These are phyloP conservation scores for Aspergillus sp. DNA, from an alignment of 2,329 filamentous ascomycete genomes.

Conservation along the genomic window DNA sequence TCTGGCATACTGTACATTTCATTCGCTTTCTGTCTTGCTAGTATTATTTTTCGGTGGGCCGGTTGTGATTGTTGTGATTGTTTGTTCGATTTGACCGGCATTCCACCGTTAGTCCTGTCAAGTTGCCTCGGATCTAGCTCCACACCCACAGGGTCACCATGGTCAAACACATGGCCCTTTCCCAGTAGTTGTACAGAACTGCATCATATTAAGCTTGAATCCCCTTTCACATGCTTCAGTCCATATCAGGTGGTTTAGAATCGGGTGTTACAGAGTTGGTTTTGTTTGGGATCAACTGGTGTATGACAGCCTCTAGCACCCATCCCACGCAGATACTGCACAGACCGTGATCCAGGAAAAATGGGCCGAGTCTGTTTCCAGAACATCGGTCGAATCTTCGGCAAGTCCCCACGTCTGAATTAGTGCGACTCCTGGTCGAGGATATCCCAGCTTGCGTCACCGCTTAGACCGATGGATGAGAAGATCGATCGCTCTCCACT, in stretches of 20 bases:
- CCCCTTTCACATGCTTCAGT: neutral
- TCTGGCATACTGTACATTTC: no score
- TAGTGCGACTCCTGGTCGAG: neutral
- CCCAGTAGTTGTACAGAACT: neutral
- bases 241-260: neutral
- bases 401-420: neutral
- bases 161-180: neutral
- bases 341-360: neutral
- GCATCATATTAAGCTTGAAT: neutral
- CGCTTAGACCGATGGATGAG: slow-evolving; percentile 2
- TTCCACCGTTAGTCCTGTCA: no score
- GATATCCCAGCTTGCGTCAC: slow-evolving; percentile 5
- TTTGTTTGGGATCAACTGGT: neutral
- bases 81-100: no score
- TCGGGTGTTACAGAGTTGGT: neutral
- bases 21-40: no score
- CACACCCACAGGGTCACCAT: neutral
- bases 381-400: slow-evolving; percentile 3
- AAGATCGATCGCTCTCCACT: slow-evolving; percentile 9
- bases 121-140: no score
- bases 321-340: slow-evolving; percentile 1
- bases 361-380: slow-evolving; percentile 2
- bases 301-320: neutral
- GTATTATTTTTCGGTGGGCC: no score
- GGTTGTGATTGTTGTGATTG: no score